Percentiles rank a stretch among this genome's conserved stretches.
phyloP scores from a whole-genome alignment of 2,329 filamentous ascomycete genomes.

The Beauveria pseudobassiana region DNA sequence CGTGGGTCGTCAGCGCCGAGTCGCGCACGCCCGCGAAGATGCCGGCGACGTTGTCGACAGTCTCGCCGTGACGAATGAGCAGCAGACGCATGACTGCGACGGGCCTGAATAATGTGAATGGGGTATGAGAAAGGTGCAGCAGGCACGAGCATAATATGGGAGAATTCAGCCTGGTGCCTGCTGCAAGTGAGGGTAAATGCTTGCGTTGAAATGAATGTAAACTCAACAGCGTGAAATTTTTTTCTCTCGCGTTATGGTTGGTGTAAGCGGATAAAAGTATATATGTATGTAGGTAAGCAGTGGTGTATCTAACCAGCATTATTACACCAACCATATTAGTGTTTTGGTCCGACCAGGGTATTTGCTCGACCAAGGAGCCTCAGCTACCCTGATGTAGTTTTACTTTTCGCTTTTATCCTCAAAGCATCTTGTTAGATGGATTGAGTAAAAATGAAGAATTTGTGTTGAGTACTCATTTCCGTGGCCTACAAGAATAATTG shows the following conservation, averaged over 20 bases:
- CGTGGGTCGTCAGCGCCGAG: constrained; percentile 74
- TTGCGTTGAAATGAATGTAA: too few species aligned
- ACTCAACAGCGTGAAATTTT: not conserved
- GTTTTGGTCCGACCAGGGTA: not conserved
- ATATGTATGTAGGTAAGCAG: constrained; percentile 1
- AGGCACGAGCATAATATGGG: not conserved
- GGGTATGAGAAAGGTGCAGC: not conserved
- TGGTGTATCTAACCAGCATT: not conserved
- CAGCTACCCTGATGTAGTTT: not conserved
- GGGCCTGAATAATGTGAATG: not conserved
- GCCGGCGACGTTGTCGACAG: constrained; percentile 78
- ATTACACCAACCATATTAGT: not conserved
- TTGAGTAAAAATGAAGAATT: too few species aligned
- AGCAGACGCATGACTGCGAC: constrained; percentile 42
- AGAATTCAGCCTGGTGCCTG: not conserved
- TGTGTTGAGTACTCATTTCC: too few species aligned
- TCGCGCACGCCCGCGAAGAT: constrained; percentile 75
- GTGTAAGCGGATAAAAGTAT: not conserved
- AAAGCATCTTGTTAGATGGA: too few species aligned
- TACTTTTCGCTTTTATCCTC: too few species aligned
- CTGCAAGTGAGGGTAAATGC: not conserved
- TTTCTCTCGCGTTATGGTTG: not conserved
- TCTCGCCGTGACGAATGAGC: constrained; percentile 82
- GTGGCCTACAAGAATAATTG: too few species aligned
- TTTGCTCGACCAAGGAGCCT: not conserved